phyloP scores from a whole-genome alignment of 345 rosid species.

The Chamaenerion angustifolium region DNA sequence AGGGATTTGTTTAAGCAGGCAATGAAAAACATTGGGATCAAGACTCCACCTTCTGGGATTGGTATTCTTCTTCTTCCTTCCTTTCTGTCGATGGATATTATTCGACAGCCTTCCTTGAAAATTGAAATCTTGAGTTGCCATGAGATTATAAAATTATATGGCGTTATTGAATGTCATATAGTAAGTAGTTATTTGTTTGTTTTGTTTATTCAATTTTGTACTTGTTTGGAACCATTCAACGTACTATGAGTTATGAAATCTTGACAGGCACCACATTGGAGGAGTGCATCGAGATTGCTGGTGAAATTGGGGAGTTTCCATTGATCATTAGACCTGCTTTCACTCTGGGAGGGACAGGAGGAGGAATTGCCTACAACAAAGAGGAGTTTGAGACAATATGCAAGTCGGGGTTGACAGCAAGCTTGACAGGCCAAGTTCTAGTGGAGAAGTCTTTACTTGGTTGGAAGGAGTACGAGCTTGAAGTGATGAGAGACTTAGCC shows the following conservation, averaged over 20 bases:
- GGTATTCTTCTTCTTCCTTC: not conserved
- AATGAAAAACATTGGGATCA: conserved; percentile 69
- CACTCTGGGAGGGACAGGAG: conserved; percentile 94
- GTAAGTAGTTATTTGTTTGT: no score
- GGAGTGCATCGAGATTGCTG: conserved; percentile 61
- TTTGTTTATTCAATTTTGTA: no score
- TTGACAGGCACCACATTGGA: conserved; percentile 51
- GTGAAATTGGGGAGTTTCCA: conserved; percentile 77
- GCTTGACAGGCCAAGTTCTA: conserved; percentile 74
- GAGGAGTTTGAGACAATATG: conserved; percentile 84
- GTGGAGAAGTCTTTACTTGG: conserved; percentile 95
- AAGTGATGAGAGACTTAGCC: conserved; percentile 95
- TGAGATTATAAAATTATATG: no score
- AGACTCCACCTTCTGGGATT: conserved; percentile 91
- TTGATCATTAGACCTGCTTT: conserved; percentile 93
- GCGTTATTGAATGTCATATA: no score
- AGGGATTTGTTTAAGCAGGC: conserved; percentile 80
- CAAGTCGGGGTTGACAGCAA: conserved; percentile 78
- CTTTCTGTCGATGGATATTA: no score
- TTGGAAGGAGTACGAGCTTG: conserved; percentile 96
- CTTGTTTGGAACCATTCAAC: no score
- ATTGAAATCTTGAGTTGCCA: no score
- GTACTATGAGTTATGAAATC: not conserved
- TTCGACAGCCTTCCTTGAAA: no score
- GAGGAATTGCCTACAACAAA: conserved; percentile 88